Conservation (phyloP, 2,329 filamentous ascomycete genomes). For the Plectosphaerella plurivora region DNA sequence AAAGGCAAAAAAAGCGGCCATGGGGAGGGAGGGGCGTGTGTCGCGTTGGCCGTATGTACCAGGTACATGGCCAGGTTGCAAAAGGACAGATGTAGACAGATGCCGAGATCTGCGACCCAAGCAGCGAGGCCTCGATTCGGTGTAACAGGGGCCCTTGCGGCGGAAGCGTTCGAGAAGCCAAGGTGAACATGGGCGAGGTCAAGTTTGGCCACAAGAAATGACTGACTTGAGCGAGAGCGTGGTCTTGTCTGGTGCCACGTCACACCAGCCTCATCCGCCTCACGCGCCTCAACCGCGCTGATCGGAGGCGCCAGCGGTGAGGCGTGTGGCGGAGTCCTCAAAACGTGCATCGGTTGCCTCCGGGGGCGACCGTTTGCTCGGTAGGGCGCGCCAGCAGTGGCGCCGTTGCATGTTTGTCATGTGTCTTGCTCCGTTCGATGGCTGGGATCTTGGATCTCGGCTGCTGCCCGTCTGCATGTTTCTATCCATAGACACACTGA, state of each 20-base stretch:
- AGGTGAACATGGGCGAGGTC: conserved; percentile 1
- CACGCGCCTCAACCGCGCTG: neutral
- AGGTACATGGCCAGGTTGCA: conserved; percentile 1
- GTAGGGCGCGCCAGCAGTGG: conserved; percentile 3
- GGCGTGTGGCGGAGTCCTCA: conserved; percentile 14
- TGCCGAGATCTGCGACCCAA: conserved; percentile 8
- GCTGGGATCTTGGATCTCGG: neutral
- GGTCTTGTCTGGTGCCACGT: conserved; percentile 11
- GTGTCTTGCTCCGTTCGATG: neutral
- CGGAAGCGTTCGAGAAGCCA: neutral
- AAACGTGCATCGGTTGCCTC: conserved; percentile 3
- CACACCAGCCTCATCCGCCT: conserved; percentile 13
- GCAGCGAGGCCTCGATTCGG: conserved; percentile 7
- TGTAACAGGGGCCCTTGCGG: neutral
- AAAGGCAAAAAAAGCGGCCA: conserved; percentile 4
- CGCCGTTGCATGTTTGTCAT: conserved; percentile 6
- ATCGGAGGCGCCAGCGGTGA: conserved; percentile 6
- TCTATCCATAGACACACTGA: neutral
- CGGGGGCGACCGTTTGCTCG: neutral
- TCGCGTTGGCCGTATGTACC: conserved; percentile 8
- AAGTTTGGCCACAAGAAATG: neutral
- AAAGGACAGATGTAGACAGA: neutral
- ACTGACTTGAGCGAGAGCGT: no score
- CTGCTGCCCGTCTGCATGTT: neutral
- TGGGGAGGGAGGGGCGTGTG: conserved; percentile 6